Evolutionary conservation across 1,139 yeast species (phyloP).

Genomic region (Yamadazyma atlantica): DNA sequence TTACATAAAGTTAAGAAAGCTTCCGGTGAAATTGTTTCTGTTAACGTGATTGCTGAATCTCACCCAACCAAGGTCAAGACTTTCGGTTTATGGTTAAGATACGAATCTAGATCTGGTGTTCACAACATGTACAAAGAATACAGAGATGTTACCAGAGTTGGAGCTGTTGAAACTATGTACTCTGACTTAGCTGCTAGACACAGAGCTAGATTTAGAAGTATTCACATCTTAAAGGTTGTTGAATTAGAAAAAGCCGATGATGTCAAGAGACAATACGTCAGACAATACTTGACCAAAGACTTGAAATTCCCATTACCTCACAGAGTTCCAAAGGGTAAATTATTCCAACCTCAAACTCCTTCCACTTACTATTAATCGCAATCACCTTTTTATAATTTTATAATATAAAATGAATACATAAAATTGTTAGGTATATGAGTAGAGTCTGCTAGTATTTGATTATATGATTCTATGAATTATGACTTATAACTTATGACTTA

Average conservation of each 20-base stretch:
- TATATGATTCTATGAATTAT: no score
- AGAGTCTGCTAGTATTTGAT: background rate
- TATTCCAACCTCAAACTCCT: conserved; percentile 93
- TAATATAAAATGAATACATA: conserved; percentile 2
- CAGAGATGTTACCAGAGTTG: conserved; percentile 99
- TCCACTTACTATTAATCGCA: conserved; percentile 82
- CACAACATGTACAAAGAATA: conserved; percentile 99
- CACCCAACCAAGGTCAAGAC: conserved; percentile 99
- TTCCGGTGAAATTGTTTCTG: conserved; percentile 97
- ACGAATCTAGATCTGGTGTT: conserved; percentile 99
- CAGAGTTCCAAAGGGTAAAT: conserved; percentile 92
- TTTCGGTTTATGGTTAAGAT: conserved; percentile 99
- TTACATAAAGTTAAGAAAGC: conserved; percentile 99
- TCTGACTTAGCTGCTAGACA: conserved; percentile 99
- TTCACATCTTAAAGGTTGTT: conserved; percentile 98
- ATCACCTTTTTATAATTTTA: conserved; percentile 3
- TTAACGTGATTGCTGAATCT: conserved; percentile 88
- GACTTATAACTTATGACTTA: no score
- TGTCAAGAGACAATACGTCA: conserved; percentile 98
- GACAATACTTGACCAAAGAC: conserved; percentile 94
- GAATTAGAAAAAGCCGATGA: conserved; percentile 97
- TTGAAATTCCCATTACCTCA: conserved; percentile 99
- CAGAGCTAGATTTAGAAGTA: conserved; percentile 99
- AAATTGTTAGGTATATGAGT: no score
- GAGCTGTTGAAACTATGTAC: conserved; percentile 98